Conservation (phyloP, 2,329 filamentous ascomycete species). For the Apiospora saccharicola region DNA sequence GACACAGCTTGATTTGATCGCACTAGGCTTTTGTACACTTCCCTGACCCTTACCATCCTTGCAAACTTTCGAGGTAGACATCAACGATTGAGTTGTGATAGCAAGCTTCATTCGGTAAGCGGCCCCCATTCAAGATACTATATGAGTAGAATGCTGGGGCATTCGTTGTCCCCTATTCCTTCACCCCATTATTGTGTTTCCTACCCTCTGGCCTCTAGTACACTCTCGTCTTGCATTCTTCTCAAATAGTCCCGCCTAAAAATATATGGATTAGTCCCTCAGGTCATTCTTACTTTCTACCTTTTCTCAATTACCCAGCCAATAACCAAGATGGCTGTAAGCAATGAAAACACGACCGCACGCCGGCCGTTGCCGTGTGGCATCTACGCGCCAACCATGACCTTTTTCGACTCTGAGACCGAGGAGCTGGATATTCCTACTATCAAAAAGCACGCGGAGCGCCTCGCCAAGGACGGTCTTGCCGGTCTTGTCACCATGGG, state of each 20-base stretch:
- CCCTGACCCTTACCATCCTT: constrained; percentile 21
- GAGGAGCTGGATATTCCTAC: constrained; percentile 61
- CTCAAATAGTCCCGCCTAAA: not conserved
- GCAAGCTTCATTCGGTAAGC: constrained; percentile 4
- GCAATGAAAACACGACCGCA: constrained; percentile 44
- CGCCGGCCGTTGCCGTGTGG: constrained; percentile 72
- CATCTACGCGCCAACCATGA: constrained; percentile 67
- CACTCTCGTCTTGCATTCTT: not conserved
- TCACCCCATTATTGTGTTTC: not conserved
- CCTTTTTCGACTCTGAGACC: constrained; percentile 63
- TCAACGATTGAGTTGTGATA: constrained; percentile 23
- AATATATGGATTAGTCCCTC: not conserved
- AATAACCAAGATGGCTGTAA: constrained; percentile 44
- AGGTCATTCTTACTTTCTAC: not conserved
- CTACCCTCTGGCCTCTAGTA: not conserved
- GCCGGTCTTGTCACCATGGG: constrained; percentile 73
- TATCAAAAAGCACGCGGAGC: constrained; percentile 58
- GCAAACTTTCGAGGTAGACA: constrained; percentile 16
- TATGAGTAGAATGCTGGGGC: not conserved
- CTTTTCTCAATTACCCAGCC: not conserved
- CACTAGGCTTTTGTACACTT: not conserved
- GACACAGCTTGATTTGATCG: not conserved
- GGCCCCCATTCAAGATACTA: not conserved
- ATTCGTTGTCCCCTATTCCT: not conserved
- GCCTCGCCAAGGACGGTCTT: constrained; percentile 67